phyloP scores from a whole-genome alignment of 257 asterid genomes.

The Rhazya stricta region DNA sequence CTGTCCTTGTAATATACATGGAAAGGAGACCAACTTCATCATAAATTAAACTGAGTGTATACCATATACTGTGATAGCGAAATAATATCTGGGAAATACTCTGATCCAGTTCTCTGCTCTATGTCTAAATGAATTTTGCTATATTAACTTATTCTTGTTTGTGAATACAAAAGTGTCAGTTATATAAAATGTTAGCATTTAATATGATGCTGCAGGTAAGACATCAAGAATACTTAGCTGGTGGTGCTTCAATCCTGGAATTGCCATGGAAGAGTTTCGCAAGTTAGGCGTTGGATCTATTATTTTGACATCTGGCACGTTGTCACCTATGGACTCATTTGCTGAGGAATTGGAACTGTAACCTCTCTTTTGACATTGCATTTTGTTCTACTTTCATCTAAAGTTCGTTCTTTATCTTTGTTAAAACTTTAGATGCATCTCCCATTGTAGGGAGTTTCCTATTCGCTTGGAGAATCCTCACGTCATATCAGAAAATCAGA shows the following conservation, averaged over 20 bases:
- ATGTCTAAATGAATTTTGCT: background rate
- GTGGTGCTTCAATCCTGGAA: constrained; percentile 99
- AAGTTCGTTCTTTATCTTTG: constrained; percentile 8
- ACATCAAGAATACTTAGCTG: constrained; percentile 82
- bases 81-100: background rate
- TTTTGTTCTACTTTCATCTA: constrained; percentile 3
- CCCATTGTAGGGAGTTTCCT: constrained; percentile 66
- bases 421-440: constrained; percentile 19
- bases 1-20: background rate
- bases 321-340: constrained; percentile 98
- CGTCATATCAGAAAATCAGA: constrained; percentile 81
- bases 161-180: background rate
- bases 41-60: background rate
- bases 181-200: background rate
- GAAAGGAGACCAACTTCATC: background rate
- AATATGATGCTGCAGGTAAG: constrained; percentile 42
- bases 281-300: constrained; percentile 77
- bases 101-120: background rate
- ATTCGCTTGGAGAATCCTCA: constrained; percentile 97
- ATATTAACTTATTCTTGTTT: background rate
- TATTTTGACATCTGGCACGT: constrained; percentile 96
- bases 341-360: constrained; percentile 91
- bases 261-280: constrained; percentile 90
- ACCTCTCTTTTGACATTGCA: constrained; percentile 17
- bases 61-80: background rate